Evolutionary conservation across 2,329 filamentous ascomycete species (phyloP).

Genomic region (Blastomyces parvus): DNA sequence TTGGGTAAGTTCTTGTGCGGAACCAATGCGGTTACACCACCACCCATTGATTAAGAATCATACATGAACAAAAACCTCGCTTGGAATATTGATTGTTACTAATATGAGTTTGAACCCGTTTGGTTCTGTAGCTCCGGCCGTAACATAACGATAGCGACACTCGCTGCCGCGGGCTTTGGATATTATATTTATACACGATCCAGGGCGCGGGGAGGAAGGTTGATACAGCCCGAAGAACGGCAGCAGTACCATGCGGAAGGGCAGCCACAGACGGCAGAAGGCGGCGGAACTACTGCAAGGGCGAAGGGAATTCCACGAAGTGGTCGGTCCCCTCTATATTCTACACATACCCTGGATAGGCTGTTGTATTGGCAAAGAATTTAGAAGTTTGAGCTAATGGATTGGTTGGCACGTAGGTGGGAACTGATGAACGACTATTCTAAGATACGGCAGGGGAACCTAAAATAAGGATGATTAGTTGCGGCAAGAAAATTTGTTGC

Average conservation of each 20-base stretch:
- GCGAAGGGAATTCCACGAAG: slow-evolving; percentile 1
- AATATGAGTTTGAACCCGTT: not conserved
- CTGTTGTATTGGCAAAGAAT: not conserved
- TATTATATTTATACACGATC: slow-evolving; percentile 2
- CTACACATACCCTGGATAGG: not conserved
- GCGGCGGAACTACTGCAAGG: not conserved
- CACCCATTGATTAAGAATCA: not conserved
- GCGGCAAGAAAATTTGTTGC: too few species aligned
- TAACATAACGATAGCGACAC: not conserved
- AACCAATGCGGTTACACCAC: not conserved
- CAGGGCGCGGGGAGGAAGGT: not conserved
- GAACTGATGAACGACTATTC: too few species aligned
- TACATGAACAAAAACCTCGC: not conserved
- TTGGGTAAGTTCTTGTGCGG: not conserved
- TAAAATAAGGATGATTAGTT: too few species aligned
- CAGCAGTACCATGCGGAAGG: not conserved
- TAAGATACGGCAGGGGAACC: too few species aligned
- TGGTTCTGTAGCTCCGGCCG: not conserved
- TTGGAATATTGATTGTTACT: not conserved
- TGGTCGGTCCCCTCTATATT: not conserved
- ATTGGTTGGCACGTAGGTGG: too few species aligned
- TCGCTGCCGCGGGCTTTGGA: not conserved
- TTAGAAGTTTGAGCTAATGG: not conserved
- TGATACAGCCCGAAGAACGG: slow-evolving; percentile 2
- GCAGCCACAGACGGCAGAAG: not conserved